phyloP scores from a whole-genome alignment of 2,329 filamentous ascomycete genomes.

The Ascocoryne sarcoides region DNA sequence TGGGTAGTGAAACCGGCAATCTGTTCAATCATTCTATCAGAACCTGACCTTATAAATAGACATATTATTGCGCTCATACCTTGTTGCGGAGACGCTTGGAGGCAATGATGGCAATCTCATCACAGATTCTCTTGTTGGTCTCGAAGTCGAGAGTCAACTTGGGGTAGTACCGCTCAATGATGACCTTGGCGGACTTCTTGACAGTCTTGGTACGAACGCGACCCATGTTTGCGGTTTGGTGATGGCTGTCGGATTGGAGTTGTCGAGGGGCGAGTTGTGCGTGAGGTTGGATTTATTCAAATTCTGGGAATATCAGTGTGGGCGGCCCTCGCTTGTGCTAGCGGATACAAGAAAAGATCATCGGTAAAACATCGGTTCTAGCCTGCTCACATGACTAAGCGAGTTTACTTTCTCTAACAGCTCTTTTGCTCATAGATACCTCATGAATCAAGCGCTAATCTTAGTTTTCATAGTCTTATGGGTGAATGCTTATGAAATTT shows the following conservation, averaged over 20 bases:
- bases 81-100: conserved; percentile 99
- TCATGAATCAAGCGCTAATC: too few relatives aligned
- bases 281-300: not conserved
- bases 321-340: not conserved
- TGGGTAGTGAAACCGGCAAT: conserved; percentile 98
- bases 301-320: not conserved
- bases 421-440: too few relatives aligned
- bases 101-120: conserved; percentile 99
- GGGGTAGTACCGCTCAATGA: conserved; percentile 98
- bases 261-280: conserved; percentile 5
- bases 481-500: too few relatives aligned
- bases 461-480: too few relatives aligned
- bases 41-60: not conserved
- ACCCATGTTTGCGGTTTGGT: conserved; percentile 31
- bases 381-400: too few relatives aligned
- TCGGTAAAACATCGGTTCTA: too few relatives aligned
- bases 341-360: too few relatives aligned
- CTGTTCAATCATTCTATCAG: conserved; percentile 34
- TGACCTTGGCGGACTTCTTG: conserved; percentile 77
- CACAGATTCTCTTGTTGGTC: conserved; percentile 99
- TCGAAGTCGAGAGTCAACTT: conserved; percentile 99
- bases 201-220: conserved; percentile 37
- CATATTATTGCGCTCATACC: conserved; percentile 39
- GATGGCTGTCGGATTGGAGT: conserved; percentile 10
- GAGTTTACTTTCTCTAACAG: too few relatives aligned